These are phyloP conservation scores for Syncephalastrum racemosum DNA, from an alignment of 371 early-diverging fungal genomes.

Conservation along the genomic window DNA sequence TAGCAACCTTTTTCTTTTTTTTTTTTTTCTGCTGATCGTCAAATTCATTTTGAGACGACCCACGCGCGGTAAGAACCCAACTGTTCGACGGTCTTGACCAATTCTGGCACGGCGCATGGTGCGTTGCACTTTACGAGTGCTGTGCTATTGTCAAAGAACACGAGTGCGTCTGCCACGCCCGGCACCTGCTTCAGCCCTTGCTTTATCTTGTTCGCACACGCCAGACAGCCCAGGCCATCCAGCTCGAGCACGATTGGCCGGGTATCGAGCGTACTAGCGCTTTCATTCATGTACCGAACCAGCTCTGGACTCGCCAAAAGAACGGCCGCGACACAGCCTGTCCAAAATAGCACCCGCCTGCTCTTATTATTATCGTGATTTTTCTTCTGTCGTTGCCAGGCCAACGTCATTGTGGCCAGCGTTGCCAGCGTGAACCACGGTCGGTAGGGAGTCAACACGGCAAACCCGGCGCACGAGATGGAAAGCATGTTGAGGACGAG, in stretches of 20 bases:
- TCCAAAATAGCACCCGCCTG: constrained; percentile 17
- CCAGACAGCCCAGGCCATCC: constrained; percentile 50
- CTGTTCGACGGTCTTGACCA: constrained; percentile 10
- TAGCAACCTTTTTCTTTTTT: background rate
- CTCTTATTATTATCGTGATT: constrained; percentile 2
- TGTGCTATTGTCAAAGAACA: constrained; percentile 41
- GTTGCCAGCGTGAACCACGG: constrained; percentile 33
- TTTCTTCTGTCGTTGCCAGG: constrained; percentile 10
- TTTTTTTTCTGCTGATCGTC: background rate
- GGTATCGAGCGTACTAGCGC: constrained; percentile 1
- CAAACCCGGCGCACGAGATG: constrained; percentile 59
- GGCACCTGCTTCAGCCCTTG: constrained; percentile 25
- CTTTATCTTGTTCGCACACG: constrained; percentile 53
- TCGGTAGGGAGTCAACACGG: constrained; percentile 51
- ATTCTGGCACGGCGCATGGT: background rate
- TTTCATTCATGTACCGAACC: constrained; percentile 20
- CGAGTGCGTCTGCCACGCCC: constrained; percentile 28
- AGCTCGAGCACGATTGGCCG: constrained; percentile 19
- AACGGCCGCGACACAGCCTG: constrained; percentile 17
- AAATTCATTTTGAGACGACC: background rate
- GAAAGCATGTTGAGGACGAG: constrained; percentile 51
- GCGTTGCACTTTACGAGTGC: constrained; percentile 20
- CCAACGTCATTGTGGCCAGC: constrained; percentile 21
- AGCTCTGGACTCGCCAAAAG: constrained; percentile 42
- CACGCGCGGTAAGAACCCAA: constrained; percentile 3